Conservation (phyloP, 1,284 basidiomycete genomes). For the Stereum hirsutum region DNA sequence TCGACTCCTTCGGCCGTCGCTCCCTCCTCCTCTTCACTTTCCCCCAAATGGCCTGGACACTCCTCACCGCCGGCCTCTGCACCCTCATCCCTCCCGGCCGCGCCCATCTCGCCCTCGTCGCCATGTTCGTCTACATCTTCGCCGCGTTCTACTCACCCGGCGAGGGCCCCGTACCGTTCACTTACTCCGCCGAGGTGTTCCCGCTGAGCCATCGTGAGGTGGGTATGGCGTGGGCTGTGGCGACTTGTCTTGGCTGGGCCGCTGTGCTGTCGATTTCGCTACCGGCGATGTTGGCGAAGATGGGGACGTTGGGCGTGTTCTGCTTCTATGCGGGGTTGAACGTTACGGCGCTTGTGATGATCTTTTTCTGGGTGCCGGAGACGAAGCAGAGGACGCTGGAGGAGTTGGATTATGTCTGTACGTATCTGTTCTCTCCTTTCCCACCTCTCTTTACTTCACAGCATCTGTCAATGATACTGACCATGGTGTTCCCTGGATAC, state of each 20-base stretch:
- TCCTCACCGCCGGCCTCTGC: background rate
- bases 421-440: too few species aligned
- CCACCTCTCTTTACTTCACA: too few species aligned
- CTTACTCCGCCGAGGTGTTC: background rate
- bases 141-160: background rate
- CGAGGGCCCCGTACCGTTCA: background rate
- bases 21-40: background rate
- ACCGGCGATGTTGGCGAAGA: background rate
- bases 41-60: background rate
- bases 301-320: background rate
- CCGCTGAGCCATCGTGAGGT: background rate
- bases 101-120: background rate
- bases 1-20: background rate
- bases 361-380: background rate
- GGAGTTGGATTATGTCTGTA: background rate
- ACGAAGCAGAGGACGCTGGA: background rate
- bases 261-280: background rate
- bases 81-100: background rate
- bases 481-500: too few species aligned
- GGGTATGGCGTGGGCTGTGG: background rate
- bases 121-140: background rate
- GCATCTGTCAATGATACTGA: too few species aligned
- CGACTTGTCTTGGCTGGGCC: background rate
- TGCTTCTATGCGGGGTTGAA: conserved; percentile 1
- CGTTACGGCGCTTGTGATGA: background rate